Evolutionary conservation across 768 basidiomycete species (phyloP), one percentile per base, ranked within the genome.

Genomic region (Lactarius akahatsu): DNA sequence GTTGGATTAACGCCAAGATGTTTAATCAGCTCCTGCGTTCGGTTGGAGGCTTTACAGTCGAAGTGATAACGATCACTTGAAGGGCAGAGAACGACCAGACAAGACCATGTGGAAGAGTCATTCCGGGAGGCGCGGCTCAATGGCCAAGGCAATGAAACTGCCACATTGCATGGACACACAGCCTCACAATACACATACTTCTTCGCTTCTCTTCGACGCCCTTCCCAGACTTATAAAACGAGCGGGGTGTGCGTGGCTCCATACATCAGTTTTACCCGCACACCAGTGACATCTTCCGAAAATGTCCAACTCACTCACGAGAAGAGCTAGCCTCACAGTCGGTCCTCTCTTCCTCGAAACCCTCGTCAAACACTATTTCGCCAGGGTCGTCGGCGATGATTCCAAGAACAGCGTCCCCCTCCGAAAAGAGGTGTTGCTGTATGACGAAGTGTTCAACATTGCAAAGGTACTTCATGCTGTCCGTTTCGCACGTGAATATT

Each of bases 351-450:
- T 91, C 40, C 73, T 92, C 26, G 89, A 88, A 70, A 92, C 90
- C 0, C 81, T 94, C n/a, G 81, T 94, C 72, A 90, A 89, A 74
- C 93, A 95, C 74, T 96, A 93, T 75, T 84, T 95, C 57, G 87
- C 89, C 54, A 83, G 86, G 16, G 75, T 85, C 57, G 69, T 63
- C 47, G 54, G 26, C 10, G 65, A 67, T 59, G 20, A 28, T 28
- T 61, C 59, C 20, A 43, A 61, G 38, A 28, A 30, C 5, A 60
- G 26, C 32, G 61, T 71, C 28, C 58, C 71, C 43, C 77, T 91
- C 63, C 80, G 84, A 71, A 82, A 87, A 71, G 87, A 92, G 60
- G 90, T 94, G 73, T 77, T 95, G 32, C 76, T 95, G 64, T 95
- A 92, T 72, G 89, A 94, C 67, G 85, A 91, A 72, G 89, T 83